phyloP scores from a whole-genome alignment of 2,329 filamentous ascomycete genomes.

The Alternaria sp. region DNA sequence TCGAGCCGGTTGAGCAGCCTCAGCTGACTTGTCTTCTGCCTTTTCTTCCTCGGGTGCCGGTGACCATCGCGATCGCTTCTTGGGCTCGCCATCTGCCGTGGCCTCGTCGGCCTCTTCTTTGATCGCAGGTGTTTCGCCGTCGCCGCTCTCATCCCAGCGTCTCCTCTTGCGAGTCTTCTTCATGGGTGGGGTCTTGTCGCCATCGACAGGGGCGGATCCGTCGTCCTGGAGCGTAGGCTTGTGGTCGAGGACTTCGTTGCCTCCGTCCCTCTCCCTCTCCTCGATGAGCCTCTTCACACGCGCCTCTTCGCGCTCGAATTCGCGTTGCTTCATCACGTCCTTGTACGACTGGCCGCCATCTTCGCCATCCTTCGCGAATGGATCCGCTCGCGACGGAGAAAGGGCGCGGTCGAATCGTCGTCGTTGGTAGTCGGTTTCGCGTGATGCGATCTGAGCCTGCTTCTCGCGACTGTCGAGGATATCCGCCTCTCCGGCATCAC shows the following conservation, averaged over 20 bases:
- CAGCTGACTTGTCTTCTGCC: constrained; percentile 56
- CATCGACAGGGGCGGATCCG: constrained; percentile 66
- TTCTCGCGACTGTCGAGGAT: constrained; percentile 85
- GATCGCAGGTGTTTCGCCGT: constrained; percentile 36
- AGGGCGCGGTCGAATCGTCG: constrained; percentile 84
- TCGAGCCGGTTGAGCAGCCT: constrained; percentile 55
- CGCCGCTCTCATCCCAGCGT: constrained; percentile 82
- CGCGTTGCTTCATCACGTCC: constrained; percentile 87
- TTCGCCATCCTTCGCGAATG: constrained; percentile 77
- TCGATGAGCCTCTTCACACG: constrained; percentile 81
- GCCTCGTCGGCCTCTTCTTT: constrained; percentile 27
- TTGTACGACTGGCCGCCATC: constrained; percentile 82
- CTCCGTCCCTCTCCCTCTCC: constrained; percentile 70
- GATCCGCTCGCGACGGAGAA: constrained; percentile 84
- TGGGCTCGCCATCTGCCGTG: constrained; percentile 26
- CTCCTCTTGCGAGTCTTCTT: constrained; percentile 74
- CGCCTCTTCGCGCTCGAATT: constrained; percentile 92
- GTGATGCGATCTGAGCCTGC: constrained; percentile 86
- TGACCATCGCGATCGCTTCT: constrained; percentile 77
- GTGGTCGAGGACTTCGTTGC: constrained; percentile 68
- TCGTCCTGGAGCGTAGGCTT: constrained; percentile 75
- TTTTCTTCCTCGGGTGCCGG: constrained; percentile 59
- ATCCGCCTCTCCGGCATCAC: constrained; percentile 91
- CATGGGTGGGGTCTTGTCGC: constrained; percentile 71
- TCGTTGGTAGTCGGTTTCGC: constrained; percentile 98